These are phyloP conservation scores for Talaromyces amestolkiae DNA, from an alignment of 2,329 filamentous ascomycete genomes.

Conservation along the genomic window DNA sequence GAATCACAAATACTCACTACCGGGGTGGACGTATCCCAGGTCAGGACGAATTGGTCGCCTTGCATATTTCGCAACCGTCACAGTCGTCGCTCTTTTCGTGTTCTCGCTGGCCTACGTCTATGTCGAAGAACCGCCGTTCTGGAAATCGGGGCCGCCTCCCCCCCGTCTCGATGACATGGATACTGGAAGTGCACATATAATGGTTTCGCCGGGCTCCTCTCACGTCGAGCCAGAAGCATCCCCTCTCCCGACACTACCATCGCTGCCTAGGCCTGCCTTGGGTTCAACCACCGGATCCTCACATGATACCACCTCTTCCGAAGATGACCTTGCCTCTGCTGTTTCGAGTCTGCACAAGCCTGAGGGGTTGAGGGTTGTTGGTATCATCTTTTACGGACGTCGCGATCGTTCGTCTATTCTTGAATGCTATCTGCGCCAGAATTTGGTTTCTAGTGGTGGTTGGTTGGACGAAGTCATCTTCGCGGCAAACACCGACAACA, in stretches of 20 bases:
- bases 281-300: not conserved
- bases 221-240: not conserved
- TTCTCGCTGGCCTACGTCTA: constrained; percentile 20
- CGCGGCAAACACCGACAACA: constrained; percentile 17
- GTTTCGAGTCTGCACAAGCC: constrained; percentile 13
- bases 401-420: constrained; percentile 18
- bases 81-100: constrained; percentile 13
- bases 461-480: constrained; percentile 19
- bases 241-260: not conserved
- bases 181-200: constrained; percentile 1
- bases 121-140: constrained; percentile 17
- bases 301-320: not conserved
- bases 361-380: constrained; percentile 15
- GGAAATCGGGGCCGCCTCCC: not conserved
- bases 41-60: constrained; percentile 12
- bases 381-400: constrained; percentile 17
- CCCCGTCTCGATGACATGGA: not conserved
- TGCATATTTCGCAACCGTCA: constrained; percentile 15
- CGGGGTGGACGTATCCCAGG: constrained; percentile 14
- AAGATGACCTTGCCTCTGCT: constrained; percentile 7
- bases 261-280: constrained; percentile 3
- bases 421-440: constrained; percentile 19
- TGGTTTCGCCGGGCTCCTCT: constrained; percentile 9
- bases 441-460: constrained; percentile 18
- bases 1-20: constrained; percentile 15